Evolutionary conservation across 2,329 filamentous ascomycete species (phyloP), one percentile per base, ranked within the genome.

Genomic region (Lanzia echinophila): DNA sequence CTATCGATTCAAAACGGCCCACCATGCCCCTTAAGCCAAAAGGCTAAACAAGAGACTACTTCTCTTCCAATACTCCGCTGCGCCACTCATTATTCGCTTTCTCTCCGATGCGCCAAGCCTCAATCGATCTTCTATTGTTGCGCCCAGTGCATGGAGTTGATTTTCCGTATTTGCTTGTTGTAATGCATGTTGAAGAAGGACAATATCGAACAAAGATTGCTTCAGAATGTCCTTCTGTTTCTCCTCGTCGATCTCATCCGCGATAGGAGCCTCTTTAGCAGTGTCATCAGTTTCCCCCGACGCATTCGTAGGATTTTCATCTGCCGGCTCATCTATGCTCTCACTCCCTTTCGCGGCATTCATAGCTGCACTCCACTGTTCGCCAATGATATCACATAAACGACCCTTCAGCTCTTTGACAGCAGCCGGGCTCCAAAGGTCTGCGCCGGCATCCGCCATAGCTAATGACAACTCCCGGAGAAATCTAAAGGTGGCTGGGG

Each of bases 41-140:
- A 95, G 72, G 2, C 87, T 90, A 71, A 96, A 96, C 24, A 96
- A 70, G 58, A 96, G 70, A 68, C 81, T 85, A 11, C 88, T 94
- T 64, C 87, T 82, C 73, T 86, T 88, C 83, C 88, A 94, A 69
- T 94, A 95, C 49, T 91, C 88, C 44, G 77, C 74, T 6, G 88
- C 81, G 15, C 77, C 73, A 69, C 85, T 87, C 60, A 67, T 70
- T 36, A 95, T 69, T 42, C 73, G 69, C 58, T 80, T 80, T 43
- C 76, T 70, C 15, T 72, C 73, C 6, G 69, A 71, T 11, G 74
- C 69, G 28, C 78, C 74, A 3, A 78, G 66, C 0, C 77, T 77
- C 6, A 85, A 63, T 2, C 74, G 76, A 28, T 66, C 60, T 22
- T 65, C 64, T 3, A 79, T 52, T 1, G 73, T 72, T 39, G 70